Evolutionary conservation across 495 filamentous ascomycete genomes (phyloP).

Genomic region (Neurospora sp.): DNA sequence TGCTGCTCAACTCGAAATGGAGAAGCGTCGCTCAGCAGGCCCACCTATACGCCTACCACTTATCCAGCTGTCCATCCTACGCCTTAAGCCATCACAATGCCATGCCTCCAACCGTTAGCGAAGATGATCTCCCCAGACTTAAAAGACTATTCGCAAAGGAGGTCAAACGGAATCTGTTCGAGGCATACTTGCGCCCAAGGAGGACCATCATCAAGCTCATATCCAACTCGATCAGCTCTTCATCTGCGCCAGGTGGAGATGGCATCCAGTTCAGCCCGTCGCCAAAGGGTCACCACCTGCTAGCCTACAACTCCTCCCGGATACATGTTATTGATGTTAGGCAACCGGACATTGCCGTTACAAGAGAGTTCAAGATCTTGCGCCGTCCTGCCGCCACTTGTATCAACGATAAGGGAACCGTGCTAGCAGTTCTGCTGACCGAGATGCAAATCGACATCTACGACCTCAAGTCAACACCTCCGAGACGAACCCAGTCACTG

Average conservation of each 20-base stretch:
- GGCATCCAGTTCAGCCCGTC: constrained; percentile 78
- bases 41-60: constrained; percentile 65
- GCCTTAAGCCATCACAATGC: constrained; percentile 37
- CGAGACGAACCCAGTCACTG: constrained; percentile 56
- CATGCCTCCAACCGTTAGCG: constrained; percentile 30
- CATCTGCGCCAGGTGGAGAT: constrained; percentile 73
- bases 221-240: constrained; percentile 75
- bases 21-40: constrained; percentile 59
- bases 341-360: constrained; percentile 46
- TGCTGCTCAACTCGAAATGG: constrained; percentile 75
- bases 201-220: constrained; percentile 64
- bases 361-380: constrained; percentile 69
- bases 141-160: constrained; percentile 59
- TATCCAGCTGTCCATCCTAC: constrained; percentile 61
- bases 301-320: constrained; percentile 78
- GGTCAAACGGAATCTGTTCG: constrained; percentile 70
- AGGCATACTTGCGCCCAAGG: constrained; percentile 61
- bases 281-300: constrained; percentile 57
- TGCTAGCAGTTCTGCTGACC: constrained; percentile 69
- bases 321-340: constrained; percentile 69
- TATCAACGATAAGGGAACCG: constrained; percentile 66
- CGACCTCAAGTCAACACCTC: constrained; percentile 49
- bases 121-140: constrained; percentile 47
- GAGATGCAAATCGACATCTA: constrained; percentile 80
- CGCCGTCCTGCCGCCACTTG: constrained; percentile 68